Conservation (phyloP, 1,284 basidiomycete species). For the Leccinum subrobustum region DNA sequence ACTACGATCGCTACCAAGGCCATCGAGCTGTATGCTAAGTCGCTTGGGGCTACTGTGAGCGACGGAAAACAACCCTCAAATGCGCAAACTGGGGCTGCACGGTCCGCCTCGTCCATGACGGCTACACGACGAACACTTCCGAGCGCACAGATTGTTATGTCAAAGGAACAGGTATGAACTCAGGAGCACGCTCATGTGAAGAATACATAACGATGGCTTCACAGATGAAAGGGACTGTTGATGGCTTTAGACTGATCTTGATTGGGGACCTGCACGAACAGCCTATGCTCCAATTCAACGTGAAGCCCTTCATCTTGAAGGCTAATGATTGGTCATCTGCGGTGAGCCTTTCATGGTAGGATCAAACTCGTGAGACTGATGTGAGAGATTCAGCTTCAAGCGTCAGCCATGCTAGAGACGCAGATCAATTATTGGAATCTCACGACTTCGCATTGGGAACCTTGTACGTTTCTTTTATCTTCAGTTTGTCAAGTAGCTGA, state of each 20-base stretch:
- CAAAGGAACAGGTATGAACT: constrained; percentile 71
- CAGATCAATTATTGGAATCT: constrained; percentile 97
- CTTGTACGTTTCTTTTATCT: constrained; percentile 48
- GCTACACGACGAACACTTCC: constrained; percentile 40
- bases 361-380: constrained; percentile 10
- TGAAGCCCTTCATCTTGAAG: constrained; percentile 82
- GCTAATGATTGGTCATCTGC: constrained; percentile 95
- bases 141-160: constrained; percentile 64
- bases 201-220: constrained; percentile 1
- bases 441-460: constrained; percentile 98
- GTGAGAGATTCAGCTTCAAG: constrained; percentile 59
- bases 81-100: constrained; percentile 3
- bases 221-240: constrained; percentile 80
- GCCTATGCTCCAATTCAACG: constrained; percentile 87
- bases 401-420: constrained; percentile 76
- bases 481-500: constrained; percentile 1
- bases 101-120: constrained; percentile 11
- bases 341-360: constrained; percentile 43
- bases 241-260: constrained; percentile 90
- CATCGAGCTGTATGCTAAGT: constrained; percentile 51
- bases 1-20: constrained; percentile 89
- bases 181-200: background rate
- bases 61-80: constrained; percentile 9
- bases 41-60: constrained; percentile 27
- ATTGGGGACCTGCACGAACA: constrained; percentile 96